Evolutionary conservation across 2,329 filamentous ascomycete genomes (phyloP), one percentile per base, ranked within the genome.

Genomic region (Colletotrichum cordylinicola): DNA sequence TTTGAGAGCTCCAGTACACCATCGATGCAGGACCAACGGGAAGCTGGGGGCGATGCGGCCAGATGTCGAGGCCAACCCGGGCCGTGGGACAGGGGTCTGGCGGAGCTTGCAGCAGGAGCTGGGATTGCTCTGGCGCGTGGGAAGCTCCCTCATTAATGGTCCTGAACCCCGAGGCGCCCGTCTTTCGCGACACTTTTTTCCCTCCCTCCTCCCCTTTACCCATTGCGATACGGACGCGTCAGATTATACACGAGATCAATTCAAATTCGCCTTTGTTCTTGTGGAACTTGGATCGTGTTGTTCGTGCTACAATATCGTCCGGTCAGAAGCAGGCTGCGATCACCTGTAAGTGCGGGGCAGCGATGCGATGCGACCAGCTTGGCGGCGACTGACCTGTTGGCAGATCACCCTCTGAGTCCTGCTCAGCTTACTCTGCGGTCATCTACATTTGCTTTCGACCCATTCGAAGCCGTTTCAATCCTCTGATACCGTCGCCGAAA

Each of bases 311-410:
- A n/a, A 27, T 31, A 16, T 35, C 67, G 16, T 58, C 60, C 61
- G 37, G 48, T 62, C 27, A 24, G 43, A 24, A 16, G 64, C 55
- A 35, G 55, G 15, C 43, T 24, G 64, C 35, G n/a, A 67, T 72
- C 60, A 55, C 24, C 48, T 76, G 74, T 75, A 67, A 76, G 74
- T 76, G 74, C 71, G 66, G 74, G 71, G 71, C 74, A 70, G 56
- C 58, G 55, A 64, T 61, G 39, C 61, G 55, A 62, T 73, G 71
- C 58, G 58, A 69, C 48, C 35, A 65, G 37, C 58, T 39, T 69
- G 58, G 33, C 33, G 39, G 24, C 9, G 64, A 65, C 65, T 72
- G 56, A 67, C 61, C 52, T 71, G 48, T 60, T 55, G 31, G n/a
- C 71, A 75, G 74, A 58, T 48, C 60, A 27, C 31, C 55, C 29